phyloP scores from a whole-genome alignment of 192 early-diverging fungal species.

The Podila minutissima region DNA sequence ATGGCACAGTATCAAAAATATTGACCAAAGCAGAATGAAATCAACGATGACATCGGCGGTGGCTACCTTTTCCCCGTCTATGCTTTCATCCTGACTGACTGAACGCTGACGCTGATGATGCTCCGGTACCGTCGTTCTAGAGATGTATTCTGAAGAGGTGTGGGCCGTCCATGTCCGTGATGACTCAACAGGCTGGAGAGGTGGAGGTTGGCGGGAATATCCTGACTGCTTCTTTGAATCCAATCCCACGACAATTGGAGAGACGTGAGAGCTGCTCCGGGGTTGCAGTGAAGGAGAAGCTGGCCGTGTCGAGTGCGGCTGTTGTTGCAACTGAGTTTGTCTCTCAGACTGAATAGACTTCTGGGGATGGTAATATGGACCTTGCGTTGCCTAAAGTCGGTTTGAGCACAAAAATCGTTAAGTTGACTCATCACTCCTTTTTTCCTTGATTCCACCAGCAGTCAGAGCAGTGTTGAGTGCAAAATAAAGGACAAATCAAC shows the following conservation, averaged over 20 bases:
- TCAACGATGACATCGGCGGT: neutral
- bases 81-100: slow-evolving; percentile 28
- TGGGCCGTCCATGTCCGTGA: neutral
- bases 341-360: neutral
- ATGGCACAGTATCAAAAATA: neutral
- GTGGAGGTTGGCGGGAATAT: neutral
- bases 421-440: neutral
- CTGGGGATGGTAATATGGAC: neutral
- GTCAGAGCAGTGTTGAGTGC: neutral
- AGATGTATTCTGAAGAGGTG: neutral
- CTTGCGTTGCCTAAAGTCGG: neutral
- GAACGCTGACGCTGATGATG: slow-evolving; percentile 10
- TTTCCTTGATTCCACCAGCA: neutral
- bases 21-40: neutral
- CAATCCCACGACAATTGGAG: neutral
- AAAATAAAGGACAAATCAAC: neutral
- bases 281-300: neutral
- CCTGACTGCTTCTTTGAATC: neutral
- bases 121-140: neutral
- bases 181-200: neutral
- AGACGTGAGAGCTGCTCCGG: neutral
- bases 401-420: neutral
- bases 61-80: slow-evolving; percentile 38
- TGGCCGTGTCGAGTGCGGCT: neutral
- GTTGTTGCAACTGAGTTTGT: neutral